Conservation (phyloP, 192 early-diverging fungal species). For the Piromyces finnis region DNA sequence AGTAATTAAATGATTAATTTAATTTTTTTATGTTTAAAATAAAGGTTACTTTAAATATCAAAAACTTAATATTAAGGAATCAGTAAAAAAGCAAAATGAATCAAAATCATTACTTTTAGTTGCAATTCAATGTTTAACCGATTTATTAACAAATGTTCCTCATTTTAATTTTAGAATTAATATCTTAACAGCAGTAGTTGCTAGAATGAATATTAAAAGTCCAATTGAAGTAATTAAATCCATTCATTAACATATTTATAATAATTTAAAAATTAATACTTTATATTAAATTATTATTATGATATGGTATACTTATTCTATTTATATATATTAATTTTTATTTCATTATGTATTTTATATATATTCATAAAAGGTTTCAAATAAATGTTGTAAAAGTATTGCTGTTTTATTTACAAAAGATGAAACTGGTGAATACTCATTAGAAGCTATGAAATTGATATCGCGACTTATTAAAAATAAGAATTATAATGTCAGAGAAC, state of each 20-base stretch:
- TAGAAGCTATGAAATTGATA: constrained; percentile 74
- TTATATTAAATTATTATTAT: too few species aligned
- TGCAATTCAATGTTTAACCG: constrained; percentile 65
- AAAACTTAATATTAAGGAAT: neutral
- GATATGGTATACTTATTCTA: too few species aligned
- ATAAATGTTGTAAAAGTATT: constrained; percentile 57
- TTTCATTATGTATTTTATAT: too few species aligned
- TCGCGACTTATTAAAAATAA: constrained; percentile 68
- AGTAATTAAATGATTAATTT: too few species aligned
- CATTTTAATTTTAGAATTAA: constrained; percentile 95
- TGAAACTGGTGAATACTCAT: constrained; percentile 63
- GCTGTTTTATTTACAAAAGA: constrained; percentile 65
- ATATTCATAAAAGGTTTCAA: constrained; percentile 24
- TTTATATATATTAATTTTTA: too few species aligned
- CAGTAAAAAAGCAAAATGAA: constrained; percentile 1
- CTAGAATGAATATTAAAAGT: constrained; percentile 45
- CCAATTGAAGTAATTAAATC: constrained; percentile 22
- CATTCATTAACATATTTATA: too few species aligned
- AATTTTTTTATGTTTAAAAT: too few species aligned
- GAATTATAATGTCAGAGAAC: constrained; percentile 41
- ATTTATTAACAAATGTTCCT: constrained; percentile 58
- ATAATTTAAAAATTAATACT: too few species aligned
- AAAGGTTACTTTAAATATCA: neutral
- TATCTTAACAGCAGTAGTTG: constrained; percentile 64
- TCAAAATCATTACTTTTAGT: constrained; percentile 13